Conservation (phyloP, 1,139 yeast species). For the Magnusiomyces paraingens region DNA sequence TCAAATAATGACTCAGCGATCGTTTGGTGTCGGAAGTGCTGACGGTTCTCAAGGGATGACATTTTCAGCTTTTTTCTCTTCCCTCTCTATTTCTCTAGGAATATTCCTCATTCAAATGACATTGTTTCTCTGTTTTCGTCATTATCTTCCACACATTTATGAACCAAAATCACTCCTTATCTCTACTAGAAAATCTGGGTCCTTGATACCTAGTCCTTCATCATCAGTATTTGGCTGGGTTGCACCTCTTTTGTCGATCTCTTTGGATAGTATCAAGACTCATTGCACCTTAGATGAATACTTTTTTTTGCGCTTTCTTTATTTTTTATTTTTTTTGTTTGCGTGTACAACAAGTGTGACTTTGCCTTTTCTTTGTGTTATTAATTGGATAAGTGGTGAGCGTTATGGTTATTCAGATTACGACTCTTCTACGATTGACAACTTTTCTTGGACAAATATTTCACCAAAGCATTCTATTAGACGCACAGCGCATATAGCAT, state of each 20-base stretch:
- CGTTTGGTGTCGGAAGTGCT: slow-evolving; percentile 14
- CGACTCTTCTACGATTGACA: slow-evolving; percentile 20
- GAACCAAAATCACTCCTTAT: slow-evolving; percentile 28
- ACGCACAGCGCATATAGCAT: slow-evolving; percentile 26
- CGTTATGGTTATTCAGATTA: slow-evolving; percentile 9
- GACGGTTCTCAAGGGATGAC: slow-evolving; percentile 23
- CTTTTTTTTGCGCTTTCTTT: slow-evolving; percentile 29
- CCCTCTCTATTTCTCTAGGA: slow-evolving; percentile 23
- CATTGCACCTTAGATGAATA: slow-evolving; percentile 30
- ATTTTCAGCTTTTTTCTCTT: slow-evolving; percentile 23
- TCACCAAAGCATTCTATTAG: slow-evolving; percentile 19
- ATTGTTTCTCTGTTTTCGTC: slow-evolving; percentile 25
- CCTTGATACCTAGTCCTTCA: slow-evolving; percentile 15
- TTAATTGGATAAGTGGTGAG: slow-evolving; percentile 21
- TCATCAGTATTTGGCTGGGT: slow-evolving; percentile 26
- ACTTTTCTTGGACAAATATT: slow-evolving; percentile 27
- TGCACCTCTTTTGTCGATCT: slow-evolving; percentile 12
- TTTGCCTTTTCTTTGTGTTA: slow-evolving; percentile 25
- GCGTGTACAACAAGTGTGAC: slow-evolving; percentile 18
- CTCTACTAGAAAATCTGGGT: slow-evolving; percentile 17
- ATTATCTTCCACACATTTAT: slow-evolving; percentile 24
- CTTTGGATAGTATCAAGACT: slow-evolving; percentile 18
- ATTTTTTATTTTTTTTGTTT: slow-evolving; percentile 22
- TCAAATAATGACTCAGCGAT: background rate
- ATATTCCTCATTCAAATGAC: slow-evolving; percentile 23